Percentiles rank a stretch among this genome's conserved stretches.
These are phyloP conservation scores for Mycena sanguinolenta DNA, from an alignment of 768 basidiomycete species.

Conservation along the genomic window DNA sequence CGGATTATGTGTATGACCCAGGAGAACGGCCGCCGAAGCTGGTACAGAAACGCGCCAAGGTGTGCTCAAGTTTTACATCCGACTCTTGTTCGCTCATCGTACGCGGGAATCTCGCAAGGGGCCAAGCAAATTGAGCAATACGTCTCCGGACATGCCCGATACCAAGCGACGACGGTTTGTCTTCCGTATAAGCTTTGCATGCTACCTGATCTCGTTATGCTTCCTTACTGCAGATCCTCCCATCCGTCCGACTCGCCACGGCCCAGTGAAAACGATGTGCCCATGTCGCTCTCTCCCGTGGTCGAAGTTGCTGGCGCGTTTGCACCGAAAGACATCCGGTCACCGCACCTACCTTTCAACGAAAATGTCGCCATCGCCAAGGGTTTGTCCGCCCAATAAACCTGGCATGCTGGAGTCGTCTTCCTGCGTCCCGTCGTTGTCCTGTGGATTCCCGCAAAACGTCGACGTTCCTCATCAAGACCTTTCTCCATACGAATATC, in stretches of 20 bases:
- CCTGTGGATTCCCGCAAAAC: constrained; percentile 27
- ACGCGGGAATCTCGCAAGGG: constrained; percentile 45
- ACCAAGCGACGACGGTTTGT: constrained; percentile 53
- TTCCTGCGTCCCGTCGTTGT: constrained; percentile 10
- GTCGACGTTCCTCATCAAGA: constrained; percentile 26
- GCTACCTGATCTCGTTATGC: constrained; percentile 41
- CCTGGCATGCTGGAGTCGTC: constrained; percentile 22
- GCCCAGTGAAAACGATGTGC: constrained; percentile 48
- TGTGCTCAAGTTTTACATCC: constrained; percentile 45
- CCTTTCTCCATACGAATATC: constrained; percentile 25
- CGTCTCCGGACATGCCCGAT: constrained; percentile 64
- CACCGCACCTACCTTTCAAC: constrained; percentile 57
- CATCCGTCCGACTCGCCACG: constrained; percentile 40
- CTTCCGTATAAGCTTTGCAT: constrained; percentile 12
- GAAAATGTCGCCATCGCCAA: constrained; percentile 58
- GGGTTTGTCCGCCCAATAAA: constrained; percentile 41
- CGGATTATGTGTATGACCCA: constrained; percentile 85
- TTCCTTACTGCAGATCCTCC: constrained; percentile 48
- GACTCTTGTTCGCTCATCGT: constrained; percentile 30
- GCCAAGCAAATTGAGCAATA: constrained; percentile 57
- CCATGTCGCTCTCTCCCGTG: constrained; percentile 37
- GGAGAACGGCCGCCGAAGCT: constrained; percentile 83
- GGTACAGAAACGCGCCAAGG: constrained; percentile 83
- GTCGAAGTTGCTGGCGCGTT: constrained; percentile 48
- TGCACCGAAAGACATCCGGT: constrained; percentile 53